A percentile compares a stretch with the other conserved stretches of the same genome.
These are phyloP conservation scores for Asterionellopsis glacialis DNA, from an alignment of 108 stramenopile species.

Conservation along the genomic window DNA sequence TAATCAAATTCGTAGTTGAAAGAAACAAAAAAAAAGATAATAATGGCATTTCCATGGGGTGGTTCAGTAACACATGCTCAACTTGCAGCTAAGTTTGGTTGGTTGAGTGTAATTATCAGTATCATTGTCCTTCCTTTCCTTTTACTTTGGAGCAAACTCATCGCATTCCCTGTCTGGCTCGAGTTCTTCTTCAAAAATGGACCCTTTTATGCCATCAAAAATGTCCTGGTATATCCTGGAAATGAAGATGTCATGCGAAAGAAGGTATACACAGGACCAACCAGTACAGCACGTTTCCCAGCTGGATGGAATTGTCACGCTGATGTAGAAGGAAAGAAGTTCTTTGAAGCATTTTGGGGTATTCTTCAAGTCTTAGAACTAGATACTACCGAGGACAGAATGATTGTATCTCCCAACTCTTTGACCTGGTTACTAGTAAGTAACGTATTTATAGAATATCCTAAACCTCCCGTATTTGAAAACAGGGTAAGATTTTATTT, in stretches of 20 bases:
- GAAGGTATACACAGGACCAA: neutral
- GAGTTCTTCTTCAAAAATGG: neutral
- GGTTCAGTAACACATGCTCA: too few species aligned
- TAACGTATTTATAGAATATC: neutral
- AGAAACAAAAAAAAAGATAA: too few species aligned
- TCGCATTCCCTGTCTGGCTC: neutral
- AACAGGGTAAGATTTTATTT: constrained; percentile 1
- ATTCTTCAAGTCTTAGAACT: neutral
- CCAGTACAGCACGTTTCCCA: neutral
- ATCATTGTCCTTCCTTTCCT: neutral
- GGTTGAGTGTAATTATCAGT: too few species aligned
- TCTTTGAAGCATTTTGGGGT: constrained; percentile 2
- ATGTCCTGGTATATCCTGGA: neutral
- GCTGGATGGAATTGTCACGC: neutral
- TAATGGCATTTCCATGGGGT: too few species aligned
- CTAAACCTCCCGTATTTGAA: neutral
- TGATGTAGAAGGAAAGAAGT: neutral
- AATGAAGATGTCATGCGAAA: constrained; percentile 4
- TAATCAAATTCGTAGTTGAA: too few species aligned
- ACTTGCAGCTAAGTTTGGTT: too few species aligned
- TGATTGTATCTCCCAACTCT: neutral
- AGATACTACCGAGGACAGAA: neutral
- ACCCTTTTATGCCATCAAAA: constrained; percentile 2
- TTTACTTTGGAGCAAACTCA: neutral
- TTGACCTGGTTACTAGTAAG: too few species aligned